Conservation (phyloP, 495 filamentous ascomycete genomes). For the Amniculicola lignicola region DNA sequence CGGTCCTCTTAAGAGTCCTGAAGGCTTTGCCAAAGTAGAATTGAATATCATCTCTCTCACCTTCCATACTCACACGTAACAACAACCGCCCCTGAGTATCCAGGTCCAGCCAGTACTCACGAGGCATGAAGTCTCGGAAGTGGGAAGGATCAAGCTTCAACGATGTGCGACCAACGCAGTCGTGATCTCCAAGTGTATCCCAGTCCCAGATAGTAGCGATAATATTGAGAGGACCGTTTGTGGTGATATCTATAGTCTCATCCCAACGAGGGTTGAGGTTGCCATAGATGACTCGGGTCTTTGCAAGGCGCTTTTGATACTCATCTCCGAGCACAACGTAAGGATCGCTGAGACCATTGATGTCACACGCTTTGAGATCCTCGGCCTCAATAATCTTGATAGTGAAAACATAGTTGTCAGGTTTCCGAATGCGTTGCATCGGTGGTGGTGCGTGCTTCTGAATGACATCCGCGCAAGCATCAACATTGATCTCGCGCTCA, state of each 20-base stretch:
- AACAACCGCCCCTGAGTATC: constrained; percentile 92
- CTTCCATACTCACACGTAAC: constrained; percentile 95
- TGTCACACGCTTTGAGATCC: constrained; percentile 95
- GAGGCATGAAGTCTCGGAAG: constrained; percentile 91
- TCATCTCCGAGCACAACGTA: constrained; percentile 97
- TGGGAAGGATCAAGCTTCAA: constrained; percentile 92
- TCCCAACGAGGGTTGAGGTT: constrained; percentile 97
- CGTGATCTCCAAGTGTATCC: constrained; percentile 95
- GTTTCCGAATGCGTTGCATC: constrained; percentile 51
- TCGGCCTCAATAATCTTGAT: constrained; percentile 99
- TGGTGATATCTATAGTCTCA: constrained; percentile 93
- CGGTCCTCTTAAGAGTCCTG: constrained; percentile 86
- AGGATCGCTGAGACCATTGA: constrained; percentile 89
- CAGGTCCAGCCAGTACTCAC: constrained; percentile 96
- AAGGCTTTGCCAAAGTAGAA: constrained; percentile 99
- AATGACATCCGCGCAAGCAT: constrained; percentile 82
- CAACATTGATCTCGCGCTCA: constrained; percentile 87
- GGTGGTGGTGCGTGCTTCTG: constrained; percentile 59
- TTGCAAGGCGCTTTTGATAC: constrained; percentile 94
- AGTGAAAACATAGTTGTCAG: constrained; percentile 90
- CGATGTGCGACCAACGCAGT: constrained; percentile 91
- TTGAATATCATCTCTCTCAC: constrained; percentile 95
- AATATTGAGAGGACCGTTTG: constrained; percentile 83
- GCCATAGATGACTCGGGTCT: constrained; percentile 87
- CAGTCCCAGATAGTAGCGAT: constrained; percentile 99